These are phyloP conservation scores for Debaryomyces singareniensis DNA, from an alignment of 1,139 yeast species.

Conservation along the genomic window DNA sequence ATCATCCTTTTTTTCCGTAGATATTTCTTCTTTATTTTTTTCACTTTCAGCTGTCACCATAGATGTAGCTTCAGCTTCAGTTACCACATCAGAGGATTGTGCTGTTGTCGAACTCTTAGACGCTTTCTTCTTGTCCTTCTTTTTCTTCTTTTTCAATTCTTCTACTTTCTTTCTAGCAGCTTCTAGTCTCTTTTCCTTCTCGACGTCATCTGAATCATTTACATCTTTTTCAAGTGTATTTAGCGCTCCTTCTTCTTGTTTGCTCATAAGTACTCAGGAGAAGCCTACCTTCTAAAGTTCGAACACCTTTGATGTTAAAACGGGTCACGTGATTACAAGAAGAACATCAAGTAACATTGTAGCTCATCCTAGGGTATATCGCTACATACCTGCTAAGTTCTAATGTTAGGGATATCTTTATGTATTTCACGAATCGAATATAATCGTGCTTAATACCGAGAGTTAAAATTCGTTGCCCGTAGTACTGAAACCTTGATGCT, in stretches of 20 bases:
- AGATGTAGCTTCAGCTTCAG: conserved; percentile 6
- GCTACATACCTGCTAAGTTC: too few relatives aligned
- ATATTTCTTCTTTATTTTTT: conserved; percentile 4
- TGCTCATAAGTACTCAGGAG: too few relatives aligned
- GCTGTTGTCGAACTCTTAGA: conserved; percentile 11
- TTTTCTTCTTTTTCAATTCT: conserved; percentile 57
- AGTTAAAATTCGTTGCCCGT: too few relatives aligned
- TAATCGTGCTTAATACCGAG: too few relatives aligned
- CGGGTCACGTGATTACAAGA: too few relatives aligned
- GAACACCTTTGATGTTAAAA: too few relatives aligned
- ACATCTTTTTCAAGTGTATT: background rate
- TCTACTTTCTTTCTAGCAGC: conserved; percentile 61
- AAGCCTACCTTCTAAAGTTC: too few relatives aligned
- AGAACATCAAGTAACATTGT: too few relatives aligned
- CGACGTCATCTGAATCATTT: background rate
- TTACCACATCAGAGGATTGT: conserved; percentile 5
- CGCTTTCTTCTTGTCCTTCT: conserved; percentile 31
- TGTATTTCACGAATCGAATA: too few relatives aligned
- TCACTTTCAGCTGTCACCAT: conserved; percentile 5
- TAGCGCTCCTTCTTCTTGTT: background rate
- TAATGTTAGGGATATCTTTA: too few relatives aligned
- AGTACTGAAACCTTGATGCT: too few relatives aligned
- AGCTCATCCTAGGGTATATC: too few relatives aligned
- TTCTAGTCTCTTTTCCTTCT: conserved; percentile 50
- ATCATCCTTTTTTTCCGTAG: conserved; percentile 5